Base-by-base conservation (phyloP, 352 stramenopile genomes). In the Phytophthora constricta region DNA sequence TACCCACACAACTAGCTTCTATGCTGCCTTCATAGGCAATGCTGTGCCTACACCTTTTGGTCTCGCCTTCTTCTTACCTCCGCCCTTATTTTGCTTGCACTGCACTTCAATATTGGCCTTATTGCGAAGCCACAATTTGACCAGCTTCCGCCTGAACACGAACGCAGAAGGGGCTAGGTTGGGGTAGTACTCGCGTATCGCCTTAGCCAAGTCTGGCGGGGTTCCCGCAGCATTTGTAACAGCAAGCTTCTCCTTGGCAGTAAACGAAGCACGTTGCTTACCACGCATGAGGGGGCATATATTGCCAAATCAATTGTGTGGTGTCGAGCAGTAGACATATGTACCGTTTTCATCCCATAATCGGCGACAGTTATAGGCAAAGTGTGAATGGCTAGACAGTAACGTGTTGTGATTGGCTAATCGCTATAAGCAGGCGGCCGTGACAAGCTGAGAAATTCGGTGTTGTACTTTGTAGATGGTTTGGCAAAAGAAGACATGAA, bases 1-100 rank as follows among this genome's bases (percentile, higher is more conserved):
- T 19, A 56, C 49, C 49, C 31, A 56, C 4, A 56, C 49, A 17
- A 56, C n/a, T n/a, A 56, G n/a, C 49, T 56, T 34, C 7, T 43
- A 22, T 16, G 2, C 49, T 17, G 37, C 49, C 33, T 53, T 25
- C 17, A 41, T 4, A 56, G 49, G 49, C 16, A 55, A 17, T 14
- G n/a, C 14, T 8, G 26, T 42, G 31, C 31, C 28, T n/a, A 56
- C 49, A 31, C 27, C 49, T 56, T 33, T 25, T 33, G 49, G 28
- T 14, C 28, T 27, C 8, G 27, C 28, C 31, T 56, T 56, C 49
- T 56, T 56, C 47, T 54, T 52, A 23, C 14, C 37, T 7, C 28
- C 11, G 4, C 16, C 48, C 3, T 25, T 55, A 14, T 42, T 42
- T 5, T 20, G 4, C 17, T 45, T 45, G 17, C 17, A 45, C 17